These are phyloP conservation scores for Hypoxylon sp. DNA, from an alignment of 2,329 filamentous ascomycete species.

Conservation along the genomic window DNA sequence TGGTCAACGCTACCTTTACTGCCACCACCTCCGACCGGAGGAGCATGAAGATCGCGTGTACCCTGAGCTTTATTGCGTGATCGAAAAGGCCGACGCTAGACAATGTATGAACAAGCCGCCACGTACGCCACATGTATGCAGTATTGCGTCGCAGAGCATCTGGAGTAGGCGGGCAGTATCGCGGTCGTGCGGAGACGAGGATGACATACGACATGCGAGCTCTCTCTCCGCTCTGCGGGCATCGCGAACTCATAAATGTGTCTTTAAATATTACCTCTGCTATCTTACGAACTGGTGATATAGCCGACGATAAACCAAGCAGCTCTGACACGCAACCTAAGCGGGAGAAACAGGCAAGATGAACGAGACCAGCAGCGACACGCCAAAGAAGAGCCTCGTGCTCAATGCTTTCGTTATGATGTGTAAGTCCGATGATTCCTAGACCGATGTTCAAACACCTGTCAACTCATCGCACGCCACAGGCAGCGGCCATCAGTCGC, in stretches of 20 bases:
- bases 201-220: background rate
- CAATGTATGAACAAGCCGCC: constrained; percentile 3
- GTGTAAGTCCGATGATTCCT: constrained; percentile 45
- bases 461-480: constrained; percentile 16
- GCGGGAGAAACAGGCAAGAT: constrained; percentile 4
- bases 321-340: background rate
- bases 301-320: background rate
- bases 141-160: constrained; percentile 7
- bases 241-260: background rate
- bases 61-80: constrained; percentile 29
- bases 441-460: background rate
- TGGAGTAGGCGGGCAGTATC: background rate
- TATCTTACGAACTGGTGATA: background rate
- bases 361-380: constrained; percentile 14
- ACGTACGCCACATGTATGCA: constrained; percentile 1
- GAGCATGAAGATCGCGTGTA: constrained; percentile 5
- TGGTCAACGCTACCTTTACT: constrained; percentile 1
- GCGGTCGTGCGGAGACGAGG: constrained; percentile 25
- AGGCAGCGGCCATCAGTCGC: constrained; percentile 57
- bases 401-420: constrained; percentile 61
- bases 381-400: constrained; percentile 54
- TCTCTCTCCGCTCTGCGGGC: background rate
- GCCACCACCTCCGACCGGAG: constrained; percentile 23
- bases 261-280: background rate
- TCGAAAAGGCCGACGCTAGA: constrained; percentile 10